Evolutionary conservation across 2,329 filamentous ascomycete species (phyloP), one percentile per base, ranked within the genome.

Genomic region (Cryphonectria japonica): DNA sequence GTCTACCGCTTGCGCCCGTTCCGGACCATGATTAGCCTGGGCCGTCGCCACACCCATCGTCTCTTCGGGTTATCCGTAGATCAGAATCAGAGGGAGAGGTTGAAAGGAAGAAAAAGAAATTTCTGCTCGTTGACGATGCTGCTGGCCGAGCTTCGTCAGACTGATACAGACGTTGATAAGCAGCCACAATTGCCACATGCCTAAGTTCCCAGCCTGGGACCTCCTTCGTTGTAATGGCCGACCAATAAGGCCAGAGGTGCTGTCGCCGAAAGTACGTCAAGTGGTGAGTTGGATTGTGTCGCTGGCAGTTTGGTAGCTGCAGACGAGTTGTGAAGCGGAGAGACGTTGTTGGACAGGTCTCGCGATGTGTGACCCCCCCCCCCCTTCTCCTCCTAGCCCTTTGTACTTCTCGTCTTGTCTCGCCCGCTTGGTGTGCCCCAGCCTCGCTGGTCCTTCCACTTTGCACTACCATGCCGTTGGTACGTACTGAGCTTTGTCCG

Each of bases 331-430:
- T 32, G 52, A 34, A 19, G 13, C 52, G 66, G 26, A 37, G n/a
- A 60, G 54, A 34, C 2, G 37, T 54, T 29, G 66, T 61, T 61
- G 66, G 54, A 67, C 39, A 26, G 37, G 65, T 37, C 65, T 61
- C 66, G 66, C 26, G 54, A 32, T 61, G 54, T 67, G 11, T 43
- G 37, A 19, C 50, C 37, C 41, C 32, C 22, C 50, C 37, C 41
- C 32, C 22, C 43, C 9, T 3, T 13, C 26, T 19, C 22, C 43
- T 41, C 41, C 54, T 59, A 6, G 22, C 6, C 9, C 43, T 50
- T 26, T 61, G 61, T 46, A 39, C 29, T 22, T 46, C n/a, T 26
- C 61, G 61, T 64, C 39, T 64, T n/a, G 29, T 64, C 61, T 64
- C 61, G 34, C 22, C 59, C 59, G 26, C 29, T 59, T 29, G 54